A percentile compares a stretch with the other conserved stretches of the same genome.
These are phyloP conservation scores for Polygonum maritimum DNA, from an alignment of 148 eudicot species.

Conservation along the genomic window DNA sequence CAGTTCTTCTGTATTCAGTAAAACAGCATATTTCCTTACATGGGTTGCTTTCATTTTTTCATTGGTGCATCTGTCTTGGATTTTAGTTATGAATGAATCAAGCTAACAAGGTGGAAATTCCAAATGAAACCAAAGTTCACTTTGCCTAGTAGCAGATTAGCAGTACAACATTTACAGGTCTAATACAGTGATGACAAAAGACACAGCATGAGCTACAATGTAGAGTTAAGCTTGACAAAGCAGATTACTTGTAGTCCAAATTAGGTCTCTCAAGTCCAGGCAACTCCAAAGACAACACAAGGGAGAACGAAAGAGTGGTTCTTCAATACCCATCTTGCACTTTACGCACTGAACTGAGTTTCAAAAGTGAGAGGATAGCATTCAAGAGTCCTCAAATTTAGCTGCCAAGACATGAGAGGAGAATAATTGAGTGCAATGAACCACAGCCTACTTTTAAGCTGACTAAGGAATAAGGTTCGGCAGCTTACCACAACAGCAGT, in stretches of 20 bases:
- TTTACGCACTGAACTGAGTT: conserved; percentile 42
- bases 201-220: background rate
- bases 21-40: background rate
- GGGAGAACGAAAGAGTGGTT: background rate
- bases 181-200: background rate
- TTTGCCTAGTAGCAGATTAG: background rate
- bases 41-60: background rate
- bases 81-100: too few relatives aligned
- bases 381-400: conserved; percentile 83
- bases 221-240: background rate
- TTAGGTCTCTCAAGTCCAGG: background rate
- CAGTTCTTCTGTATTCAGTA: background rate
- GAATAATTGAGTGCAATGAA: background rate
- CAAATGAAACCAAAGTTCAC: background rate
- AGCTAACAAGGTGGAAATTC: too few relatives aligned
- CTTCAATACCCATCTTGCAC: conserved; percentile 14
- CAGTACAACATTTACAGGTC: background rate
- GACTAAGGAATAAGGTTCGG: background rate
- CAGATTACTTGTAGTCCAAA: background rate
- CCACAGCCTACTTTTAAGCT: background rate
- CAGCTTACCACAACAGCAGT: conserved; percentile 66
- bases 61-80: background rate
- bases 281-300: background rate
- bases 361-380: conserved; percentile 82
- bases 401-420: conserved; percentile 29